Evolutionary conservation across 257 asterid species (phyloP), one percentile per base, ranked within the genome.

Genomic region (Scutellaria minor): DNA sequence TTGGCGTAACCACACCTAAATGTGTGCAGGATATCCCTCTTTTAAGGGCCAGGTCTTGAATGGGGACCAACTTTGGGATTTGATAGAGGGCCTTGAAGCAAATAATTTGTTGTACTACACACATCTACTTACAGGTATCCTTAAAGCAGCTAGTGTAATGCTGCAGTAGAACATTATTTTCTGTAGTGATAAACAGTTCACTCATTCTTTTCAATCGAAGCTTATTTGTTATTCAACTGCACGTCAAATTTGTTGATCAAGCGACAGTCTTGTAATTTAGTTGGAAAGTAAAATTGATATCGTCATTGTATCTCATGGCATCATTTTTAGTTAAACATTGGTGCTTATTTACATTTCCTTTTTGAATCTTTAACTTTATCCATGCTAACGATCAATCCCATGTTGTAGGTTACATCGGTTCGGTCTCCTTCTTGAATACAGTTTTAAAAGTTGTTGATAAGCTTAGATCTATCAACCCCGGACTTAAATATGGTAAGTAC

Each of bases 1-100:
- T 42, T 75, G 52, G 74, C 70, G 65, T 80, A 66, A 84, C 52
- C 45, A 35, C 47, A 53, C 68, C 69, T 39, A 57, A 68, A 45
- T 31, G 51, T 82, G 18, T 87, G 82, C 95, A 94, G 99, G 99
- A 27, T 95, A 95, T 80, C 99, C 99, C 13, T 85, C 91, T 76
- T 95, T 87, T 73, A 95, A 92, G 85, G 99, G 99, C 3, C 97
- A 95, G 86, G 94, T 95, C 81, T 86, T 95, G 89, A 87, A 95
- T 67, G 99, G 99, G 9, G 91, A 87, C 61, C 95, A 95, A 68
- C 87, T 95, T n/a, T 95, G 99, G 98, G 98, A 92, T 15, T 80
- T 95, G 81, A 76, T 92, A 53, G 91, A 84, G 79, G 99, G 99
- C 77, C 98, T 95, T 72, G 91, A 82, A 83, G 97, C 99, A 46